Evolutionary conservation across 2,329 filamentous ascomycete species (phyloP).

Genomic region (Hypocrella siamensis): DNA sequence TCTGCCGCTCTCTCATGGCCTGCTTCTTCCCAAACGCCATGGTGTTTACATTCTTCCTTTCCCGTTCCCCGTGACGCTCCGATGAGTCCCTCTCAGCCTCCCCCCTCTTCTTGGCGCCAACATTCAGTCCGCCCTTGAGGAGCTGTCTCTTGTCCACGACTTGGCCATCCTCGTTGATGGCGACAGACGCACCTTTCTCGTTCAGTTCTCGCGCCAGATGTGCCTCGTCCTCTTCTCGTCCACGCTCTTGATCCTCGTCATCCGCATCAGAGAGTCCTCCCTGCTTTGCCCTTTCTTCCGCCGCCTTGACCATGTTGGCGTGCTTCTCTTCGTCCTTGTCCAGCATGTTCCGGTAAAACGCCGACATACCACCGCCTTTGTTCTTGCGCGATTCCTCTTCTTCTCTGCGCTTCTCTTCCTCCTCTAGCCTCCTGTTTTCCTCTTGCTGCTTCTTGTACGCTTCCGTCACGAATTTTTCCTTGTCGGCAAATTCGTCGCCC

Average conservation of each 20-base stretch:
- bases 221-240: slow-evolving; percentile 41
- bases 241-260: slow-evolving; percentile 18
- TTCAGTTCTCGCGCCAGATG: slow-evolving; percentile 55
- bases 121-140: slow-evolving; percentile 59
- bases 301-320: slow-evolving; percentile 52
- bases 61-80: slow-evolving; percentile 11
- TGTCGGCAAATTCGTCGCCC: slow-evolving; percentile 66
- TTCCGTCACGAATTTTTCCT: slow-evolving; percentile 74
- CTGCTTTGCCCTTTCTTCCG: slow-evolving; percentile 34
- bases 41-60: slow-evolving; percentile 22
- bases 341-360: slow-evolving; percentile 62
- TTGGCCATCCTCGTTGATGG: slow-evolving; percentile 68
- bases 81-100: slow-evolving; percentile 10
- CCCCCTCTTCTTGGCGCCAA: slow-evolving; percentile 47
- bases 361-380: slow-evolving; percentile 53
- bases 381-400: slow-evolving; percentile 50
- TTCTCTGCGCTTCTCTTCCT: slow-evolving; percentile 52
- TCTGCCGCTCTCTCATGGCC: slow-evolving; percentile 60
- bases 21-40: slow-evolving; percentile 35
- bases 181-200: slow-evolving; percentile 42
- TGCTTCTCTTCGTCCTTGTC: slow-evolving; percentile 56
- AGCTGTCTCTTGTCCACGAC: slow-evolving; percentile 75
- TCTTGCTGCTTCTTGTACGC: slow-evolving; percentile 72
- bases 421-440: slow-evolving; percentile 54
- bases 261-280: slow-evolving; percentile 16